phyloP scores from a whole-genome alignment of 345 rosid species.

The Sisymbrium irio region DNA sequence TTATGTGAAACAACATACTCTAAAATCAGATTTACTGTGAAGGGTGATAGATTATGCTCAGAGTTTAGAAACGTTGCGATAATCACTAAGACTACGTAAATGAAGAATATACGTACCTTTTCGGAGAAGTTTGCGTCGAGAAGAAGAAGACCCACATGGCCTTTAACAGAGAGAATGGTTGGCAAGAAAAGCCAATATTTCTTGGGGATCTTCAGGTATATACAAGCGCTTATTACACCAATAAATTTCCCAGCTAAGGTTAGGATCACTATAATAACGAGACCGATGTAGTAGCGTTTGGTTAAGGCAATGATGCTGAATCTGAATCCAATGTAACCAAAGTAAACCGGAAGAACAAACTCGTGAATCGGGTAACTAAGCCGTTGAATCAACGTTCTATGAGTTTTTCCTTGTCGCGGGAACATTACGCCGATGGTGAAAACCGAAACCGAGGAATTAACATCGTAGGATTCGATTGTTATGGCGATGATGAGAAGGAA shows the following conservation, averaged over 20 bases:
- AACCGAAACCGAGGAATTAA: slow-evolving; percentile 44
- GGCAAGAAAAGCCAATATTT: slow-evolving; percentile 52
- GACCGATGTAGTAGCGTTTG: slow-evolving; percentile 18
- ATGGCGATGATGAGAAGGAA: slow-evolving; percentile 42
- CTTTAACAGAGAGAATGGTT: slow-evolving; percentile 66
- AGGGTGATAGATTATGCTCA: not conserved
- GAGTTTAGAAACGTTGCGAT: not conserved
- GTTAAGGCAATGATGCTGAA: slow-evolving; percentile 35
- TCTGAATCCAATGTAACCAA: slow-evolving; percentile 78
- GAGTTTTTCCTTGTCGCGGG: slow-evolving; percentile 81
- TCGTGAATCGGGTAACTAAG: slow-evolving; percentile 65
- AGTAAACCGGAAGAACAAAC: slow-evolving; percentile 77
- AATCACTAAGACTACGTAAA: not conserved
- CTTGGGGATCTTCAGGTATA: slow-evolving; percentile 52
- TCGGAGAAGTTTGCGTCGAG: slow-evolving; percentile 8
- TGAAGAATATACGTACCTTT: slow-evolving; percentile 35
- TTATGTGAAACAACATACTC: not conserved
- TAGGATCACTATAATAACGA: slow-evolving; percentile 40
- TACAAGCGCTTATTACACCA: slow-evolving; percentile 59
- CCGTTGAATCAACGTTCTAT: slow-evolving; percentile 61
- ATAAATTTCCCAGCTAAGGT: slow-evolving; percentile 49
- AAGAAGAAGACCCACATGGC: slow-evolving; percentile 66
- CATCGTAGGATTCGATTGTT: slow-evolving; percentile 43
- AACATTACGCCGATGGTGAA: slow-evolving; percentile 70
- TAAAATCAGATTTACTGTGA: not conserved